Evolutionary conservation across 805 yeast species (phyloP), one percentile per base, ranked within the genome.

Genomic region (Lipomyces orientalis): DNA sequence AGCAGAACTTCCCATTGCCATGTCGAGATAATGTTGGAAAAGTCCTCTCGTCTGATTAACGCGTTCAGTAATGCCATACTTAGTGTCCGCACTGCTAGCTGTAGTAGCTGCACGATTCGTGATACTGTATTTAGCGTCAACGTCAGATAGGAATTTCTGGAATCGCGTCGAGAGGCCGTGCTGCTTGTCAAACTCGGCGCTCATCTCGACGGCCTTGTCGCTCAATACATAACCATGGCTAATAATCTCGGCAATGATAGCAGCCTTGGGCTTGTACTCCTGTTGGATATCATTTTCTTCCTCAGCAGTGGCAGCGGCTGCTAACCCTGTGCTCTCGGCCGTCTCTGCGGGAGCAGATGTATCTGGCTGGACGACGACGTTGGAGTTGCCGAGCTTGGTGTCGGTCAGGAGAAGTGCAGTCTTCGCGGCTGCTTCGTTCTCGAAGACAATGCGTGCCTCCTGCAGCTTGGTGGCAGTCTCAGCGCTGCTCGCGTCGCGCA

Each of bases 221-320:
- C 88, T 83, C 56, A 90, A 77, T 22, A 82, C 84, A 76, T 90
- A 90, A 4, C 96, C 96, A n/a, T 87, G 85, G 39, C 91, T 83
- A 67, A 90, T 81, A 73, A 88, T 85, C 78, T 90, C 94, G 0
- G 95, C 94, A 79, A 90, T 80, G 67, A 90, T 87, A 22, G 91
- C 86, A 64, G 87, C 78, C 75, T 89, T 89, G 65, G 96, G 96
- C 80, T 90, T 90, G 68, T 85, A 86, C 74, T 90, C 96, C 79
- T 90, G 96, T 4, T 82, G 78, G 62, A 89, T 84, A 72, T 89
- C 91, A 43, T 66, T 63, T 60, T 73, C 72, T 29, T 73, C 71
- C 54, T 66, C 69, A 10, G 62, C 49, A 9, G 29, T 31, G 63
- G 60, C 29, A 74, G 62, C 31, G 74, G 65, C 29, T 31, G 34